Base-by-base conservation (phyloP, 192 early-diverging fungal species). In the Backusella australiensis region DNA sequence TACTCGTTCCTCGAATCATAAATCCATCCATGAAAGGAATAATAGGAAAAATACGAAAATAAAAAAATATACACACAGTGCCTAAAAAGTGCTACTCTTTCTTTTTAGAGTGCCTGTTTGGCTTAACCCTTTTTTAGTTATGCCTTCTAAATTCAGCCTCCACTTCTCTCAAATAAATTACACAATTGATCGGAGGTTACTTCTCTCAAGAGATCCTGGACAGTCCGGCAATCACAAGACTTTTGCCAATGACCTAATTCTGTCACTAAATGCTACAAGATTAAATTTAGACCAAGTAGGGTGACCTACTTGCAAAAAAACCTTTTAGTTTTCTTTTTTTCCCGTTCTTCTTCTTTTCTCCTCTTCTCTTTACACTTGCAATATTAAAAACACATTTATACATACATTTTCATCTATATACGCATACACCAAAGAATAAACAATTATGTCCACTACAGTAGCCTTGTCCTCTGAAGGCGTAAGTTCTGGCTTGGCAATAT, bases 231-330 rank as follows among this genome's bases (percentile, higher is more conserved):
- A 63, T 63, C 56, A 63, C 56, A 63, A 26, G 56, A 63, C 56
- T 63, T 63, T 63, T 63, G 56, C 23, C 23, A 63, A 29, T 63
- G 56, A 63, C 56, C 56, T 63, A 63, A 63, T 29, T 63, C 56
- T 63, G 8, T 29, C 56, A 63, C 56, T 29, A 63, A 63, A 63
- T 11, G 23, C 56, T 63, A 63, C 56, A 63, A 21, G 53, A 59
- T 59, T 59, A 59, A 63, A 63, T 63, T 63, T 63, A 63, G 56
- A 63, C 56, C 56, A 63, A 63, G 56, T 12, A 63, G 21, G 9
- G 26, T 63, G 56, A 63, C 56, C 56, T 49, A 1, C 19, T 49
- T 49, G n/a, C 46, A n/a, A 49, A 44, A 32, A 63, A 26, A 63
- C 26, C 56, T 63, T 29, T 29, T 29, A 29, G 12, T 12, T 29